Base-by-base conservation (phyloP, 306 rosid genomes). In the Macrotyloma uniflorum region DNA sequence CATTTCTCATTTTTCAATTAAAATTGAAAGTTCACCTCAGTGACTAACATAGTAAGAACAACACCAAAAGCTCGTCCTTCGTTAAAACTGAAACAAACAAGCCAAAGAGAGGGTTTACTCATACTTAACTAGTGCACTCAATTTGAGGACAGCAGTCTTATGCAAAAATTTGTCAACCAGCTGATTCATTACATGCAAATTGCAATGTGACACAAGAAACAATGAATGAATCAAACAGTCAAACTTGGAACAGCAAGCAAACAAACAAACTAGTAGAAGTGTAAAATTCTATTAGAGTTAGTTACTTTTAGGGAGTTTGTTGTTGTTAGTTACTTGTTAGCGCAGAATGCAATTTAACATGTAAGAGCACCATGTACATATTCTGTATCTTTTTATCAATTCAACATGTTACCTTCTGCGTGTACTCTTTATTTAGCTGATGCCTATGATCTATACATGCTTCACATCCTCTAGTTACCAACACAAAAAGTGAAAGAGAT, bases 201-300 rank as follows among this genome's bases (percentile, higher is more conserved):
- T 58, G 66, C 38, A 26, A 58, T 14, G 20, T 58, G 38, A 61
- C 66, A 28, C 20, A 26, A 59, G 47, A 67, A 77, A 67, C 53
- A 66, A 66, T 2, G 51, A 40, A 40, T 14, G 10, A 64, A 19
- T 18, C 10, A 36, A 33, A 30, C 30, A 66, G 10, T 40, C 45
- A 40, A 42, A 42, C 14, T 11, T 4, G 16, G 51, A 20, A 38
- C 32, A 66, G 10, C 8, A 67, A n/a, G 13, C 13, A 49, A 33
- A 6, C 4, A 40, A 46, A 15, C 47, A 42, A 47, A 47, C 19
- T 16, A 15, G n/a, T 16, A 15, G 8, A 16, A 47, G 9, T 4
- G 20, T 47, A 47, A 47, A 46, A 5, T 47, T 15, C 53, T 13
- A 15, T 4, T 15, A 46, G 15, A 46, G 51, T 4, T 14, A 46